Evolutionary conservation across 306 rosid species (phyloP).

Genomic region (Vigna reflexopilosa): DNA sequence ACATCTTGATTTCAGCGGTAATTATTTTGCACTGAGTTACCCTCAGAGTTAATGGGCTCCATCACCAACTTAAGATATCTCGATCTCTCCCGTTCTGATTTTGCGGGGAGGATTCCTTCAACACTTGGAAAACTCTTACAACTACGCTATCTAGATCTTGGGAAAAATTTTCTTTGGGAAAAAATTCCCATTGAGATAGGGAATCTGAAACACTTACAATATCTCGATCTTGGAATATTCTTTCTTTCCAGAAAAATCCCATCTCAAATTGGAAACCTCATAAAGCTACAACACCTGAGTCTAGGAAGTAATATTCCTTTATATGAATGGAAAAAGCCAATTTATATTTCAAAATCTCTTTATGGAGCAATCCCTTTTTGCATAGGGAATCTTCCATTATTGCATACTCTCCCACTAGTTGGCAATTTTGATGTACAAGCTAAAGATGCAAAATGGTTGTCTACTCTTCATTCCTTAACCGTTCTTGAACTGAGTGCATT

Average conservation of each 20-base stretch:
- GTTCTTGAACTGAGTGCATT: not conserved
- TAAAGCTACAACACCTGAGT: not conserved
- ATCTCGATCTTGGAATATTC: not conserved
- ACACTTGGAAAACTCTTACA: constrained; percentile 2
- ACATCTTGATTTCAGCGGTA: constrained; percentile 21
- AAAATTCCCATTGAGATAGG: not conserved
- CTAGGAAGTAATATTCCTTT: not conserved
- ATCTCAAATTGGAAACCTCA: not conserved
- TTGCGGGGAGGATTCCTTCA: constrained; percentile 27
- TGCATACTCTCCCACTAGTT: constrained; percentile 1
- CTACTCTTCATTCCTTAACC: constrained; percentile 10
- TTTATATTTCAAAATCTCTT: too few relatives aligned
- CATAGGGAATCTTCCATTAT: not conserved
- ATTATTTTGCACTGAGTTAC: accelerated
- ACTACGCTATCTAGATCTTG: not conserved
- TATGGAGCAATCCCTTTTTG: not conserved
- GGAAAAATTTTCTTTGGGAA: not conserved
- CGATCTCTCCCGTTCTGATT: accelerated
- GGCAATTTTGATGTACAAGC: not conserved
- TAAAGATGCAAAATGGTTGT: not conserved
- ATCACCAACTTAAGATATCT: constrained; percentile 24
- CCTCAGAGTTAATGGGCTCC: not conserved
- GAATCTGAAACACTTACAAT: not conserved
- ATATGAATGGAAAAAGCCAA: too few relatives aligned
- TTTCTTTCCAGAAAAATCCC: not conserved